A percentile compares a stretch with the other conserved stretches of the same genome.
phyloP scores from a whole-genome alignment of 495 filamentous ascomycete genomes.

The Gamarada debralockiae region DNA sequence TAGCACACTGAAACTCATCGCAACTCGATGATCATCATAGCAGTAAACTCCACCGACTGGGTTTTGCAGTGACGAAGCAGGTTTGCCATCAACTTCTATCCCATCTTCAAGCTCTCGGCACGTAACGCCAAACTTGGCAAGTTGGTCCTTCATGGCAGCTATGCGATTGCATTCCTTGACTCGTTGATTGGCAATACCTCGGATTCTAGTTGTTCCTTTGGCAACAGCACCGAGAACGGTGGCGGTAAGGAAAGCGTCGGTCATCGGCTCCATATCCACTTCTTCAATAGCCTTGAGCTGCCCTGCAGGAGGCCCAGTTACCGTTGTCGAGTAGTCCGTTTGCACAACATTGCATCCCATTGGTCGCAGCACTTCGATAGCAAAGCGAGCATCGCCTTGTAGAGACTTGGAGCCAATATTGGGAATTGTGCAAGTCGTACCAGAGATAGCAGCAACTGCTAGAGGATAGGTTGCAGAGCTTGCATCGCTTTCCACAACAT shows the following conservation, averaged over 20 bases:
- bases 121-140: slow-evolving; percentile 90
- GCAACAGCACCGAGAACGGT: slow-evolving; percentile 91
- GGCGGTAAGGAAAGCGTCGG: slow-evolving; percentile 94
- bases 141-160: slow-evolving; percentile 89
- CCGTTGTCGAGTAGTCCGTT: slow-evolving; percentile 81
- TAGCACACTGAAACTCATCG: slow-evolving; percentile 97
- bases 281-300: slow-evolving; percentile 60
- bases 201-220: slow-evolving; percentile 78
- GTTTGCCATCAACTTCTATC: slow-evolving; percentile 75
- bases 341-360: slow-evolving; percentile 95
- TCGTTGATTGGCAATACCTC: slow-evolving; percentile 96
- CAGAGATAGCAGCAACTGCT: slow-evolving; percentile 90
- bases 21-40: slow-evolving; percentile 97
- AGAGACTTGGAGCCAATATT: slow-evolving; percentile 91
- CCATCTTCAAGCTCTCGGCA: slow-evolving; percentile 90
- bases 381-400: slow-evolving; percentile 95
- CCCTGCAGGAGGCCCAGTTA: slow-evolving; percentile 78
- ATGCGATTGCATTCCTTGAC: slow-evolving; percentile 99
- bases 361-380: slow-evolving; percentile 80
- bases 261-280: slow-evolving; percentile 99
- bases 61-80: slow-evolving; percentile 53
- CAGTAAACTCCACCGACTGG: slow-evolving; percentile 74
- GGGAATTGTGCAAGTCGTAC: slow-evolving; percentile 90
- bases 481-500: slow-evolving; percentile 93
- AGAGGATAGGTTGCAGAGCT: slow-evolving; percentile 97